Percentiles rank a stretch among this genome's conserved stretches.
Evolutionary conservation across 129 eudicot species (phyloP).

Genomic region (Lonicera japonica): DNA sequence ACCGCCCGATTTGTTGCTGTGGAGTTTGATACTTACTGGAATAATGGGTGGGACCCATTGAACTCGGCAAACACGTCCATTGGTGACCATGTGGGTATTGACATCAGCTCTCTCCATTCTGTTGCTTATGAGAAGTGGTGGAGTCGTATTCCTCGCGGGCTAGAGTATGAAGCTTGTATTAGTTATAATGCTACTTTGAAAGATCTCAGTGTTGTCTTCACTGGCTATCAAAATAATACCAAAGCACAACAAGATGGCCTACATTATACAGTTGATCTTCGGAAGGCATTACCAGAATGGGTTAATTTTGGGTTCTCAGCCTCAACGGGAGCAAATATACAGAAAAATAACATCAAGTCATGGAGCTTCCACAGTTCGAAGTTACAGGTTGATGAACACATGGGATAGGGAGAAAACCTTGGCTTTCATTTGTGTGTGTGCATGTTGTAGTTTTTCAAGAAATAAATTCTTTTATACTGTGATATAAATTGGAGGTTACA

Average conservation of each 20-base stretch:
- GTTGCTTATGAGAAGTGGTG: conserved; percentile 26
- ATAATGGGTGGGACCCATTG: conserved; percentile 28
- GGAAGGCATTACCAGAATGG: conserved; percentile 37
- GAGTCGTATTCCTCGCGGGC: conserved; percentile 22
- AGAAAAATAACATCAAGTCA: conserved; percentile 30
- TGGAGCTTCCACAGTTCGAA: conserved; percentile 39
- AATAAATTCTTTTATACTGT: neutral
- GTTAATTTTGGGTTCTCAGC: conserved; percentile 47
- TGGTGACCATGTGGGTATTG: conserved; percentile 39
- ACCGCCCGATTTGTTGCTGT: conserved; percentile 32
- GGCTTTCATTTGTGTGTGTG: conserved; percentile 1
- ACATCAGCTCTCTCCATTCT: conserved; percentile 32
- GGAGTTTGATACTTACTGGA: conserved; percentile 41
- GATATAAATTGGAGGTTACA: neutral
- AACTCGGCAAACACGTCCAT: neutral
- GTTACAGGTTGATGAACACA: neutral
- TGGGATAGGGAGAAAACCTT: neutral
- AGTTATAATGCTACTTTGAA: conserved; percentile 31
- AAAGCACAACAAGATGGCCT: conserved; percentile 9
- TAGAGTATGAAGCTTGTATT: conserved; percentile 25
- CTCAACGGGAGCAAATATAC: conserved; percentile 30
- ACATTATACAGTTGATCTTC: conserved; percentile 30
- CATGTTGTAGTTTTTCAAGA: neutral
- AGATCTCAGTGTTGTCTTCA: conserved; percentile 30
- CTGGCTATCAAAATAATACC: conserved; percentile 7